Evolutionary conservation across 2,329 filamentous ascomycete species (phyloP).

Genomic region (Neonectria faginata): DNA sequence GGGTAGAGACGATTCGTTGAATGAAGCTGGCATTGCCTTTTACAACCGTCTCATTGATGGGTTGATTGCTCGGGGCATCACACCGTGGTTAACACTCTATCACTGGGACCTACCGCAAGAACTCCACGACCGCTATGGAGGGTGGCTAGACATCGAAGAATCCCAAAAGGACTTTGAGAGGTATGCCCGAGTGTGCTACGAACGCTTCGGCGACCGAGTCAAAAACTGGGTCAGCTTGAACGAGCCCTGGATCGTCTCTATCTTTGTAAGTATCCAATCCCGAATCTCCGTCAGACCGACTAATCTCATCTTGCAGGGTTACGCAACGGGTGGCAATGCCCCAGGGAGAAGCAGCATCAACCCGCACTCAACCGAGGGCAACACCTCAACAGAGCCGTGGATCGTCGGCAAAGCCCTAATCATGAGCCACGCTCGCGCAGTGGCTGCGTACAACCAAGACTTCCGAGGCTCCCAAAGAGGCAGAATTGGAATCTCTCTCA

Average conservation of each 20-base stretch:
- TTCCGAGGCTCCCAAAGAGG: conserved; percentile 48
- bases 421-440: conserved; percentile 51
- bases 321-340: conserved; percentile 50
- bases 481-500: conserved; percentile 51
- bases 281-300: not conserved
- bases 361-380: conserved; percentile 40
- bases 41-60: conserved; percentile 72
- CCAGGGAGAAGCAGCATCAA: conserved; percentile 49
- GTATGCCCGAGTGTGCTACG: conserved; percentile 53
- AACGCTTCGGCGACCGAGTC: conserved; percentile 56
- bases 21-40: conserved; percentile 69
- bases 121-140: conserved; percentile 53
- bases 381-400: conserved; percentile 54
- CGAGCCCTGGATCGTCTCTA: conserved; percentile 54
- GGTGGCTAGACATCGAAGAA: conserved; percentile 49
- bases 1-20: conserved; percentile 71
- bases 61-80: conserved; percentile 66
- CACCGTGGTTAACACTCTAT: conserved; percentile 71
- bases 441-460: conserved; percentile 48
- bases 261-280: conserved; percentile 41
- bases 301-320: conserved; percentile 38
- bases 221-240: conserved; percentile 56
- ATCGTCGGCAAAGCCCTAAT: conserved; percentile 52
- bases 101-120: conserved; percentile 68
- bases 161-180: conserved; percentile 51